Percentiles rank a stretch among this genome's conserved stretches.
These are phyloP conservation scores for Vaucheria bursata DNA, from an alignment of 352 stramenopile species.

Conservation along the genomic window DNA sequence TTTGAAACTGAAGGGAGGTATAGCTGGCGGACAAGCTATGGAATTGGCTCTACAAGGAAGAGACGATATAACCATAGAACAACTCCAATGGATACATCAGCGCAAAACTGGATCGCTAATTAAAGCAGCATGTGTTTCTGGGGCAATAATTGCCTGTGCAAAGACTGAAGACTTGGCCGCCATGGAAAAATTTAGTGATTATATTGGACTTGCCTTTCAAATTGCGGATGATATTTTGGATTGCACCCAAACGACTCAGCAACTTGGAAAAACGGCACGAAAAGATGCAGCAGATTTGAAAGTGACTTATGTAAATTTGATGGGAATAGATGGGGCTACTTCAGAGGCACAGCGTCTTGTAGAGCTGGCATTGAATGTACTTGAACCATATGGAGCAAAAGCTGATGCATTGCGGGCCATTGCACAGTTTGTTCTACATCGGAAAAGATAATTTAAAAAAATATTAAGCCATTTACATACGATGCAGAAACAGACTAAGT, in stretches of 20 bases:
- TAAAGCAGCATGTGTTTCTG: constrained; percentile 56
- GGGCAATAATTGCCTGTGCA: constrained; percentile 64
- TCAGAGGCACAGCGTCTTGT: constrained; percentile 60
- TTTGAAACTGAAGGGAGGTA: too few relatives aligned
- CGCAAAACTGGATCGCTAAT: constrained; percentile 70
- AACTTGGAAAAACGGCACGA: constrained; percentile 69
- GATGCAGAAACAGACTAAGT: too few relatives aligned
- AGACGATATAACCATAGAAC: constrained; percentile 61
- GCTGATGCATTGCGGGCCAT: constrained; percentile 60
- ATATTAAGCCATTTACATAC: too few relatives aligned
- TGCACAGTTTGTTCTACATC: constrained; percentile 67
- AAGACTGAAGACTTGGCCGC: constrained; percentile 58
- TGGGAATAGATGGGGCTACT: constrained; percentile 64
- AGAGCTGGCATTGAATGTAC: constrained; percentile 58
- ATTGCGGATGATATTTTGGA: constrained; percentile 76
- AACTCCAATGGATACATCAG: constrained; percentile 72
- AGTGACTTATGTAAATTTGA: constrained; percentile 68
- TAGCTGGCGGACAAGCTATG: constrained; percentile 58
- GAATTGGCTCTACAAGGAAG: constrained; percentile 71
- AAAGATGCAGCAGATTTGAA: constrained; percentile 69
- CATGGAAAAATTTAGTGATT: constrained; percentile 64
- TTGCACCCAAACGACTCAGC: constrained; percentile 64
- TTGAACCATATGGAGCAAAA: constrained; percentile 61
- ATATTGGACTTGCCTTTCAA: constrained; percentile 72
- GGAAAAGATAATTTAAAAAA: constrained; percentile 53